phyloP scores from a whole-genome alignment of 805 yeast species.

The Cyberlindnera xishuangbannaensis region DNA sequence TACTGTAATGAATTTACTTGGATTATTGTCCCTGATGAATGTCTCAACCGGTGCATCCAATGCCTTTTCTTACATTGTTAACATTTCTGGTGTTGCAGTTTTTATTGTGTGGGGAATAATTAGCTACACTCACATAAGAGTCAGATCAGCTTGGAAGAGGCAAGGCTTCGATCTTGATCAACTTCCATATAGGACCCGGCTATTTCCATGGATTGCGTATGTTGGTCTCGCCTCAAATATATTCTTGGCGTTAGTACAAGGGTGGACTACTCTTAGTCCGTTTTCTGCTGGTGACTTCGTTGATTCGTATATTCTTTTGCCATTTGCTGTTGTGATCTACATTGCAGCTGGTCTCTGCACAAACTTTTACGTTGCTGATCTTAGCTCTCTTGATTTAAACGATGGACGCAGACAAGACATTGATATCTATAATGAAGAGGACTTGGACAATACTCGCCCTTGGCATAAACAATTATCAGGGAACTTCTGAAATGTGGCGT shows the following conservation, averaged over 20 bases:
- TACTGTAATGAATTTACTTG: constrained; percentile 49
- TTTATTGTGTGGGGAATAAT: constrained; percentile 69
- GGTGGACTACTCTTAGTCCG: constrained; percentile 46
- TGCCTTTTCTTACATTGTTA: constrained; percentile 67
- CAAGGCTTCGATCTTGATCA: constrained; percentile 61
- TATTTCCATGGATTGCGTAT: constrained; percentile 38
- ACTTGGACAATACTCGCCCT: background rate
- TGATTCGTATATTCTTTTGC: constrained; percentile 60
- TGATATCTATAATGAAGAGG: constrained; percentile 10
- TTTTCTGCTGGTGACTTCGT: constrained; percentile 43
- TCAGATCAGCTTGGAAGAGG: constrained; percentile 56
- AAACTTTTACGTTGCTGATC: constrained; percentile 35
- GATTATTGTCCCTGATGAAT: constrained; percentile 58
- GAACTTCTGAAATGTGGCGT: no score
- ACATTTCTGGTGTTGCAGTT: constrained; percentile 72
- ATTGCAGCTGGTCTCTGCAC: constrained; percentile 34
- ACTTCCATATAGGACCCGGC: constrained; percentile 66
- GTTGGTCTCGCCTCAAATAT: constrained; percentile 34
- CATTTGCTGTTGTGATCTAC: constrained; percentile 44
- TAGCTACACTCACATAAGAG: constrained; percentile 57
- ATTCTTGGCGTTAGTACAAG: constrained; percentile 41
- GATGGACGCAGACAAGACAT: constrained; percentile 43
- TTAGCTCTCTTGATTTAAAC: constrained; percentile 41
- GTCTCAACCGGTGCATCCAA: constrained; percentile 45
- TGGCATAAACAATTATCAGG: no score